Conservation (phyloP, 2,329 filamentous ascomycete species). For the Thermomyces lanuginosus region DNA sequence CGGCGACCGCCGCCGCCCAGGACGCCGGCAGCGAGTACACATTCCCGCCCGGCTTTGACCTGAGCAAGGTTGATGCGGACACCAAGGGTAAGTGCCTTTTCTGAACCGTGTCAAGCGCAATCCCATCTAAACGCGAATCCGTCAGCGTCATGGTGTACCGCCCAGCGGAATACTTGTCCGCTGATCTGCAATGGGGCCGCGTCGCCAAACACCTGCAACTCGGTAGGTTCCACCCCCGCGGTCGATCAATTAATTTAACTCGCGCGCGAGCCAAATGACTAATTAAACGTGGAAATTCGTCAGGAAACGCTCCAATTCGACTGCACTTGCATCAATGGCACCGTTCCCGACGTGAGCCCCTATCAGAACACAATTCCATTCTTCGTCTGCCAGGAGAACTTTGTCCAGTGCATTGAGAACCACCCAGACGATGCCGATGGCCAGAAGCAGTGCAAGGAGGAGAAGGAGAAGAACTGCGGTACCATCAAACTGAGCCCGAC, state of each 20-base stretch:
- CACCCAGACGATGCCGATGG: slow-evolving; percentile 31
- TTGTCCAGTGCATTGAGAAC: slow-evolving; percentile 30
- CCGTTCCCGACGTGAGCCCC: slow-evolving; percentile 36
- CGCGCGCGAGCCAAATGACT: background rate
- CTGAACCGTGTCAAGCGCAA: too few species aligned
- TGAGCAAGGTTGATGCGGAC: slow-evolving; percentile 22
- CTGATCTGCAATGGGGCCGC: slow-evolving; percentile 39
- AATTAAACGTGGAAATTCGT: too few species aligned
- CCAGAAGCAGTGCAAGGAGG: slow-evolving; percentile 32
- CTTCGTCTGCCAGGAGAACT: slow-evolving; percentile 42
- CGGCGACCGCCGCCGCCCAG: slow-evolving; percentile 5
- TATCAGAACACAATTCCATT: slow-evolving; percentile 45
- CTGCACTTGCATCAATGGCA: slow-evolving; percentile 43
- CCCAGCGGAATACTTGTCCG: slow-evolving; percentile 44
- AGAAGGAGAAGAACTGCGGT: slow-evolving; percentile 36
- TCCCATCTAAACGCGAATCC: too few species aligned
- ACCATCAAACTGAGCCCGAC: slow-evolving; percentile 25
- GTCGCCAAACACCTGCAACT: slow-evolving; percentile 38
- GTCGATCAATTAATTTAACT: background rate
- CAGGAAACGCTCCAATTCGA: slow-evolving; percentile 37
- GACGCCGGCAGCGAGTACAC: slow-evolving; percentile 38
- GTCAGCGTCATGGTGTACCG: slow-evolving; percentile 40
- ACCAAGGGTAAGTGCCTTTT: slow-evolving; percentile 18
- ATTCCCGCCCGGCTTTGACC: slow-evolving; percentile 27
- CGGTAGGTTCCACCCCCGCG: slow-evolving; percentile 31